These are phyloP conservation scores for Collybiopsis luxurians DNA, from an alignment of 768 basidiomycete genomes.

Conservation along the genomic window DNA sequence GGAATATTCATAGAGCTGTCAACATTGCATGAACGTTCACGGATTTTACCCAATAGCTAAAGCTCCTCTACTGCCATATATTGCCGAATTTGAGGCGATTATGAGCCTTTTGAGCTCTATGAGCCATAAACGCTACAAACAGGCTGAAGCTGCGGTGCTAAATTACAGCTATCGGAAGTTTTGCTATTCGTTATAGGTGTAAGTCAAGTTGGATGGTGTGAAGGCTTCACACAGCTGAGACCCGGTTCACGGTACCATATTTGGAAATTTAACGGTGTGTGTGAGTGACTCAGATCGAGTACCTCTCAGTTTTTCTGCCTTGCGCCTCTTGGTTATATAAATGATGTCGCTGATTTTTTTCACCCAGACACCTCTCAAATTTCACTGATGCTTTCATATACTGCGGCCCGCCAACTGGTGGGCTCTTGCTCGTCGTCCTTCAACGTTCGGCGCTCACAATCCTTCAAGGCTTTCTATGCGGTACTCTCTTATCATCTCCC, in stretches of 20 bases:
- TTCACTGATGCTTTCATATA: slow-evolving; percentile 35
- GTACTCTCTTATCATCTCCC: slow-evolving; percentile 27
- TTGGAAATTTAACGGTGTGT: not conserved
- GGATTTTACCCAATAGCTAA: slow-evolving; percentile 1
- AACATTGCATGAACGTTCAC: not conserved
- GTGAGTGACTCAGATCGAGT: too few species aligned
- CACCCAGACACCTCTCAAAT: not conserved
- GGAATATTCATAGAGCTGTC: not conserved
- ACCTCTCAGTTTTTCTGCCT: too few species aligned
- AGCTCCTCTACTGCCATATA: not conserved
- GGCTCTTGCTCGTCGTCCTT: slow-evolving; percentile 23
- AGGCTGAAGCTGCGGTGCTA: not conserved
- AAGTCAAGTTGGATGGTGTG: too few species aligned
- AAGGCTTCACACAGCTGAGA: not conserved
- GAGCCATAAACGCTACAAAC: not conserved
- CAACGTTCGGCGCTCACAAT: slow-evolving; percentile 32
- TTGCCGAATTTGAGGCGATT: not conserved
- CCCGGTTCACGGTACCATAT: not conserved
- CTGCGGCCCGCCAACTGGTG: slow-evolving; percentile 25
- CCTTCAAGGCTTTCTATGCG: slow-evolving; percentile 54
- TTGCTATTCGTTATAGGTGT: not conserved
- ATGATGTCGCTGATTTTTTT: not conserved
- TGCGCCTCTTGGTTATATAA: not conserved
- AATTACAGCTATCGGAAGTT: slow-evolving; percentile 1
- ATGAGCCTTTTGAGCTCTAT: not conserved